These are phyloP conservation scores for Pythium pyrilobum DNA, from an alignment of 352 stramenopile genomes.

Conservation along the genomic window DNA sequence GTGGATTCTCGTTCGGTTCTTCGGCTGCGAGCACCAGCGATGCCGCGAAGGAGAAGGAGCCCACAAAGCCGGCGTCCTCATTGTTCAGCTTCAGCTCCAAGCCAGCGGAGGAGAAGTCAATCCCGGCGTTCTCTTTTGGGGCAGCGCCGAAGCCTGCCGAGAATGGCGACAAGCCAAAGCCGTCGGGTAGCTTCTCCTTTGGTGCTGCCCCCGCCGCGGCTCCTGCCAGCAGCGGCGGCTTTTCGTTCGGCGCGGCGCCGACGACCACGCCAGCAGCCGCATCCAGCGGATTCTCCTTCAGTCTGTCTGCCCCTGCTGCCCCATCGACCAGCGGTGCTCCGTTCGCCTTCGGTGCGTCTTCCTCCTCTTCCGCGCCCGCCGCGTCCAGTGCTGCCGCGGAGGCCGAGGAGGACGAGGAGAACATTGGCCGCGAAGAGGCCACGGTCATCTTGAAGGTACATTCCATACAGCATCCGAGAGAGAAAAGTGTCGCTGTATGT, in stretches of 20 bases:
- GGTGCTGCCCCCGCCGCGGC: neutral
- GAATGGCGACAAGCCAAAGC: neutral
- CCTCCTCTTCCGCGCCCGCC: conserved; percentile 15
- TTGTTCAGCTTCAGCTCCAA: conserved; percentile 18
- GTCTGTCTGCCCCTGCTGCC: conserved; percentile 13
- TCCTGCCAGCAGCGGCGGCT: conserved; percentile 9
- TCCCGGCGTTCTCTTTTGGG: conserved; percentile 26
- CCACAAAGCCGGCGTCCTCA: conserved; percentile 2
- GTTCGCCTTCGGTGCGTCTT: conserved; percentile 21
- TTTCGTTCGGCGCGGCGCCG: conserved; percentile 37
- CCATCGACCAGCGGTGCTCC: neutral
- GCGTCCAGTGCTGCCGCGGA: conserved; percentile 1
- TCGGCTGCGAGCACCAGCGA: neutral
- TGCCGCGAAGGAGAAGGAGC: neutral
- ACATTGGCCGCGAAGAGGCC: conserved; percentile 72
- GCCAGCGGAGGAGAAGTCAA: conserved; percentile 26
- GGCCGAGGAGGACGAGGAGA: conserved; percentile 73
- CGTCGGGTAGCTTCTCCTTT: conserved; percentile 24
- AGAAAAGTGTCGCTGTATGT: too few relatives aligned
- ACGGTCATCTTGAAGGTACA: conserved; percentile 89
- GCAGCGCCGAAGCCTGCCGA: conserved; percentile 1
- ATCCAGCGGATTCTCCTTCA: conserved; percentile 31
- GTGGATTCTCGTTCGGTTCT: conserved; percentile 27
- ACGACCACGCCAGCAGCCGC: conserved; percentile 13
- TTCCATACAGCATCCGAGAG: too few relatives aligned